Percentiles rank a stretch among this genome's conserved stretches.
Conservation (phyloP, 1,284 basidiomycete species). For the Marasmius oreades region DNA sequence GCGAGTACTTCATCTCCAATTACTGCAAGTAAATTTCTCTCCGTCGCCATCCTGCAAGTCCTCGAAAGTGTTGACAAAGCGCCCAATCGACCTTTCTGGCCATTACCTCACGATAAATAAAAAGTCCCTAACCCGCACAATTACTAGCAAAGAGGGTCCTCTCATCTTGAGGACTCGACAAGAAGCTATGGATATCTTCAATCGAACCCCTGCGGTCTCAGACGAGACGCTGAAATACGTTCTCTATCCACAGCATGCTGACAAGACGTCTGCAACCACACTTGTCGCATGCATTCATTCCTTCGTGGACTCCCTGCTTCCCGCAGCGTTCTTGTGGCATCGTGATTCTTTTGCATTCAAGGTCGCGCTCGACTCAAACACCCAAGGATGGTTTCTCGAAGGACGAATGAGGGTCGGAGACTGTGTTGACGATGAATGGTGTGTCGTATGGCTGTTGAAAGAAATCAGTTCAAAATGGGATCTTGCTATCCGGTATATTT, state of each 20-base stretch:
- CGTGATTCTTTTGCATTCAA: slow-evolving; percentile 85
- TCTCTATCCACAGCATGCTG: slow-evolving; percentile 58
- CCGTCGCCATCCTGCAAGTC: slow-evolving; percentile 39
- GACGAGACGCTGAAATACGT: slow-evolving; percentile 82
- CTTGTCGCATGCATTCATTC: slow-evolving; percentile 67
- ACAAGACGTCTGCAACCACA: slow-evolving; percentile 60
- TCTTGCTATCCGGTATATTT: slow-evolving; percentile 62
- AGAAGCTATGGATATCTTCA: slow-evolving; percentile 47
- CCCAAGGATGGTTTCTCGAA: slow-evolving; percentile 54
- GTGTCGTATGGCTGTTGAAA: slow-evolving; percentile 81
- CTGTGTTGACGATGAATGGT: slow-evolving; percentile 96
- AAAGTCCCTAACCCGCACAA: too few species aligned
- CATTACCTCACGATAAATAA: neutral
- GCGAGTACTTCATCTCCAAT: slow-evolving; percentile 87
- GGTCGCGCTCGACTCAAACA: slow-evolving; percentile 46
- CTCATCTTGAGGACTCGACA: too few species aligned
- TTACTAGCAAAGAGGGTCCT: too few species aligned
- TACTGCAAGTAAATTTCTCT: slow-evolving; percentile 85
- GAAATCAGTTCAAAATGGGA: slow-evolving; percentile 78
- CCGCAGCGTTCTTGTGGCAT: slow-evolving; percentile 79
- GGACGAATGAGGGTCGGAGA: slow-evolving; percentile 88
- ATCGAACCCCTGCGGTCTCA: slow-evolving; percentile 70
- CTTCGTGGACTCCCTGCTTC: slow-evolving; percentile 56
- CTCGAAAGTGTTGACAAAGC: neutral
- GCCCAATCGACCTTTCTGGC: neutral